Evolutionary conservation across 768 basidiomycete genomes (phyloP).

Genomic region (Leucocoprinus leucothites): DNA sequence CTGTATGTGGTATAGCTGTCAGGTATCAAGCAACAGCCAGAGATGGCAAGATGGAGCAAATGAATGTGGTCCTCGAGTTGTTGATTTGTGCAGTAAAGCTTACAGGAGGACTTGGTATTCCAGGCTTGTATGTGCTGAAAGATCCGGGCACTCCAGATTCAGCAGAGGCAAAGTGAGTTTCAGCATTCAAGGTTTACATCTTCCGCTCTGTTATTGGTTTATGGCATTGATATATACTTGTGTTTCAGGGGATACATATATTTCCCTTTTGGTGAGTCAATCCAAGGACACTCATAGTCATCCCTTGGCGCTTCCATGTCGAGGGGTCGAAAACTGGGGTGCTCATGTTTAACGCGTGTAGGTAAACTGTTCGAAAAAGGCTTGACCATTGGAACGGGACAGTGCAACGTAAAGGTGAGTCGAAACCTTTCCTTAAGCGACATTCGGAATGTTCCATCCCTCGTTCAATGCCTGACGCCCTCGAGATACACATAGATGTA

Average conservation of each 20-base stretch:
- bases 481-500: conserved; percentile 30
- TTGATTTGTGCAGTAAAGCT: conserved; percentile 51
- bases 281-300: no score
- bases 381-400: conserved; percentile 48
- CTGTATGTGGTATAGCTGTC: conserved; percentile 31
- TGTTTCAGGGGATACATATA: conserved; percentile 46
- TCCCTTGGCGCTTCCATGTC: no score
- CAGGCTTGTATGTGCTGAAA: conserved; percentile 52
- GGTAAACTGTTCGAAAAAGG: conserved; percentile 54
- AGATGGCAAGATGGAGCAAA: conserved; percentile 55
- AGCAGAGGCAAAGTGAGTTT: conserved; percentile 42
- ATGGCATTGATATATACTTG: background rate
- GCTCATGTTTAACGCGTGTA: conserved; percentile 1
- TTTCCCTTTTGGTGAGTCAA: conserved; percentile 42
- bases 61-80: conserved; percentile 48
- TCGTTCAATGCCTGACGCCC: no score
- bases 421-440: background rate
- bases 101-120: conserved; percentile 54
- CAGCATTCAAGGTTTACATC: background rate
- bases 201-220: no score
- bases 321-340: no score
- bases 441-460: background rate
- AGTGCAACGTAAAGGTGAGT: conserved; percentile 53
- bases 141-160: conserved; percentile 57
- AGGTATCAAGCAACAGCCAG: conserved; percentile 53